Base-by-base conservation (phyloP, 768 basidiomycete species). In the Hericium erinaceus region DNA sequence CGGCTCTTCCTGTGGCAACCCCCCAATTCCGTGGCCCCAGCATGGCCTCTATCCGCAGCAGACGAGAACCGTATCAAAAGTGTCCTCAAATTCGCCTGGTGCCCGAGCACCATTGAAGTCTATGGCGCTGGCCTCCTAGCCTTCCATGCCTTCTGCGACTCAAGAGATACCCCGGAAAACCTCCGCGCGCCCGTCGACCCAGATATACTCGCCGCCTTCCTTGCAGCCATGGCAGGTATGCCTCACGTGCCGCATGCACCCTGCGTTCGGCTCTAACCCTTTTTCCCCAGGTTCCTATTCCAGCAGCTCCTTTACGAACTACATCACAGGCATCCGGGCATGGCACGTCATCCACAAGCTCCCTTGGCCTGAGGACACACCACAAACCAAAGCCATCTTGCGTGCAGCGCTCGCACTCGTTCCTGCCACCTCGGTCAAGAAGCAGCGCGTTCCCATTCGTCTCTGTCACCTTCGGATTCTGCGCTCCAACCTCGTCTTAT, bases 291-390 rank as follows among this genome's bases (percentile, higher is more conserved):
- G 75, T 0, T 40, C 67, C 0, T 75, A 74, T 57, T 57, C 75
- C 0, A 67, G 65, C 0, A 58, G 53, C 15, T 67, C 74, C 0
- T 59, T 79, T 0, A 40, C 53, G 1, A 78, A 77, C 63, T 77
- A 75, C 55, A 18, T 77, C 0, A 59, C 61, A 2, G 74, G 72
- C 0, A 48, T 80, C 1, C 61, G 70, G 1, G 77, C 78, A 2
- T 81, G 78, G 78, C 77, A 81, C 60, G 64, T 73, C 1, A 52
- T 80, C 0, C 77, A 81, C 56, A 66, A 75, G 0, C 4, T 74
- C 0, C 48, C 26, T 0, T 79, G 73, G 73, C 48, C 13, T 0
- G 55, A 72, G 1, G 60, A 73, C 26, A 48, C 66, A 0, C 44
- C 49, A 0, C 64, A 72, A 20, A 37, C 74, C 13, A 65, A 73